phyloP scores from a whole-genome alignment of 2,329 filamentous ascomycete genomes.

The Cladobotryum mycophilum region DNA sequence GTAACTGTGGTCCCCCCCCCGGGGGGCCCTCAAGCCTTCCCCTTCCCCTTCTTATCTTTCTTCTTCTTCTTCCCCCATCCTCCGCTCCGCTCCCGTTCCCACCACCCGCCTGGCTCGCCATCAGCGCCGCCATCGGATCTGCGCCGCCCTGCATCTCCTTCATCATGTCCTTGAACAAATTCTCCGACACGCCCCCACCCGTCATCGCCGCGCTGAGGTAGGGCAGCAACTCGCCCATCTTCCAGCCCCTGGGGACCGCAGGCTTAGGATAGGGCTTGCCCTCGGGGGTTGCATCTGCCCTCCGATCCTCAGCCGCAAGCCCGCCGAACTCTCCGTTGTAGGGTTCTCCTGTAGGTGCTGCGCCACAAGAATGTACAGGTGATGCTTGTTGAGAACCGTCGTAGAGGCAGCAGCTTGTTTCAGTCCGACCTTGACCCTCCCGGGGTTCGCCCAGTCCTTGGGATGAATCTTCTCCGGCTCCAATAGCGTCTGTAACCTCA shows the following conservation, averaged over 20 bases:
- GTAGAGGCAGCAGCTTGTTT: conserved; percentile 40
- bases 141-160: conserved; percentile 66
- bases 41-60: conserved; percentile 47
- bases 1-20: background rate
- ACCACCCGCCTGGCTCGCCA: conserved; percentile 29
- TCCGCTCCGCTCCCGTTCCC: conserved; percentile 20
- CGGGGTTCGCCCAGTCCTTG: conserved; percentile 96
- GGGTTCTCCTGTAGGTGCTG: conserved; percentile 72
- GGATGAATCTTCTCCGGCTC: conserved; percentile 91
- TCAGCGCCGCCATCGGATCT: conserved; percentile 39
- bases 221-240: conserved; percentile 76
- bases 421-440: conserved; percentile 76
- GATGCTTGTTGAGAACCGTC: conserved; percentile 70
- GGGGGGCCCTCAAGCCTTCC: conserved; percentile 23
- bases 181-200: conserved; percentile 89
- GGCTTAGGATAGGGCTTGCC: conserved; percentile 65
- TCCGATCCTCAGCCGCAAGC: conserved; percentile 65
- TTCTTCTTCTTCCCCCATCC: conserved; percentile 31
- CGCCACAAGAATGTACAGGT: conserved; percentile 77
- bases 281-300: conserved; percentile 60
- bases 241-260: conserved; percentile 81
- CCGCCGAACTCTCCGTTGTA: conserved; percentile 60
- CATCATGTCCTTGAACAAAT: conserved; percentile 96
- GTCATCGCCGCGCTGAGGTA: conserved; percentile 84
- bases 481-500: conserved; percentile 69